Percentiles rank a stretch among this genome's conserved stretches.
phyloP scores from a whole-genome alignment of 345 rosid species.

The Cardamine chenopodiifolia region DNA sequence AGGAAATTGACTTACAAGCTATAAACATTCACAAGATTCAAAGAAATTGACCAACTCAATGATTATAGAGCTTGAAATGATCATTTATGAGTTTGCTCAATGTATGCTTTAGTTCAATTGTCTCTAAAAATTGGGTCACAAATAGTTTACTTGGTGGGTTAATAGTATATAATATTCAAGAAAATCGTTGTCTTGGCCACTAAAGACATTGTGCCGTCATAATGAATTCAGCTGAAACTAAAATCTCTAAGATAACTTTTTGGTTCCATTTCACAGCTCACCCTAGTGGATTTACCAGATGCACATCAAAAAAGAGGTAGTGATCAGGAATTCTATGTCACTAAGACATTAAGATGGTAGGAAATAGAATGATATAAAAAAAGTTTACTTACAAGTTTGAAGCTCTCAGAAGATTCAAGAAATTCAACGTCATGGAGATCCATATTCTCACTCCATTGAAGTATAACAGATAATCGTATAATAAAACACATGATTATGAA shows the following conservation, averaged over 20 bases:
- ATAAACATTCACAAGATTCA: conserved; percentile 43
- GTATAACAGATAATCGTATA: conserved; percentile 52
- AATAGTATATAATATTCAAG: background rate
- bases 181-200: background rate
- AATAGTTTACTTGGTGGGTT: background rate
- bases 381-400: conserved; percentile 50
- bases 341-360: conserved; percentile 3
- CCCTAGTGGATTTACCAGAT: background rate
- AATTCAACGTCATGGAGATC: conserved; percentile 48
- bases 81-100: background rate
- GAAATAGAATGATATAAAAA: background rate
- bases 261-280: background rate
- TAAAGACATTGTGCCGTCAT: too few relatives aligned
- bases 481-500: conserved; percentile 54
- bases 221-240: background rate
- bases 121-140: background rate
- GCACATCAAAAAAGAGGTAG: background rate
- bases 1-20: conserved; percentile 40
- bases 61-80: background rate
- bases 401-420: conserved; percentile 48
- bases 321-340: conserved; percentile 14
- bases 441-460: conserved; percentile 49
- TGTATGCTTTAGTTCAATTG: background rate
- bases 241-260: background rate
- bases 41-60: background rate